A percentile compares a stretch with the other conserved stretches of the same genome.
Conservation (phyloP, 352 stramenopile genomes). For the Globisporangium spinosum region DNA sequence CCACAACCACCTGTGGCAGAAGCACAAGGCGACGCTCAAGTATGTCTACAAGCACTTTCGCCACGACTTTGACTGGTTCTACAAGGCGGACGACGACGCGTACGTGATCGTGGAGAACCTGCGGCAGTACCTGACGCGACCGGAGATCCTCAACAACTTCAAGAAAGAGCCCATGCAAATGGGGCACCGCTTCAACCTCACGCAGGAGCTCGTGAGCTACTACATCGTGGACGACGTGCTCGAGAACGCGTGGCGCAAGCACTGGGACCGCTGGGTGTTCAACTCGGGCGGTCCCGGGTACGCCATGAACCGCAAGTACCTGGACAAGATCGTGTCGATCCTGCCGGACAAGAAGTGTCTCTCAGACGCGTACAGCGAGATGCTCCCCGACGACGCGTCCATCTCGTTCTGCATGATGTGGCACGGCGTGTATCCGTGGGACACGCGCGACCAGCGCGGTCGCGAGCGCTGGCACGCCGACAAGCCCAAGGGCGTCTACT, state of each 20-base stretch:
- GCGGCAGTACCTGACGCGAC: slow-evolving; percentile 47
- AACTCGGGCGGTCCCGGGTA: slow-evolving; percentile 78
- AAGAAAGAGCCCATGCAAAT: slow-evolving; percentile 67
- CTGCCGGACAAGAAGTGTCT: slow-evolving; percentile 56
- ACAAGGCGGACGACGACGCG: slow-evolving; percentile 82
- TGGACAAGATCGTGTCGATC: slow-evolving; percentile 63
- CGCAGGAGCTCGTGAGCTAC: slow-evolving; percentile 63
- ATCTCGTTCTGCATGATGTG: slow-evolving; percentile 89
- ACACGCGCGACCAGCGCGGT: slow-evolving; percentile 63
- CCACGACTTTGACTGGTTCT: slow-evolving; percentile 84
- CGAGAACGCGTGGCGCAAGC: slow-evolving; percentile 43
- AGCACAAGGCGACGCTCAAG: slow-evolving; percentile 69
- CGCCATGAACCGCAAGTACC: slow-evolving; percentile 72
- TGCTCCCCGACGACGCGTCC: slow-evolving; percentile 73
- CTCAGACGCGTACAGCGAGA: slow-evolving; percentile 59
- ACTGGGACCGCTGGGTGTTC: slow-evolving; percentile 75
- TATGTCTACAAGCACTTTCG: slow-evolving; percentile 72
- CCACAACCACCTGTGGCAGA: slow-evolving; percentile 83
- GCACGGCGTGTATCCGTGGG: slow-evolving; percentile 64
- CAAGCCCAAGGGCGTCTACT: slow-evolving; percentile 66
- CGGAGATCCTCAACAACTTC: slow-evolving; percentile 61
- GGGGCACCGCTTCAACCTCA: slow-evolving; percentile 78
- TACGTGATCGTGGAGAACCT: slow-evolving; percentile 84
- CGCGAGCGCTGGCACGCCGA: slow-evolving; percentile 77
- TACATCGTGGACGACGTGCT: slow-evolving; percentile 70